phyloP scores from a whole-genome alignment of 306 rosid species.

The Vigna angularis region DNA sequence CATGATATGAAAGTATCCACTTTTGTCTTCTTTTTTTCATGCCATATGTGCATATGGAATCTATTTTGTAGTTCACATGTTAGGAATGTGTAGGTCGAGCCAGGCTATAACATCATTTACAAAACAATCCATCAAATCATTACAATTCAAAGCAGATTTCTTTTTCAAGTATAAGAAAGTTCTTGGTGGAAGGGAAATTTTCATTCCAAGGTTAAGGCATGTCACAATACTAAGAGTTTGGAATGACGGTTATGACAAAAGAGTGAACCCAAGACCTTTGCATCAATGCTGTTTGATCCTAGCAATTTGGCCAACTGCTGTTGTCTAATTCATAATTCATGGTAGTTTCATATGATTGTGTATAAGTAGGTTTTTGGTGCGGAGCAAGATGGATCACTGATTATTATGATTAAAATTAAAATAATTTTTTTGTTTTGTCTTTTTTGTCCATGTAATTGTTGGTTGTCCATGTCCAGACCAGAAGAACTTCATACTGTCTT shows the following conservation, averaged over 20 bases:
- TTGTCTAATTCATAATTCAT: not conserved
- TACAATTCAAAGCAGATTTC: not conserved
- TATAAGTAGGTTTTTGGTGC: not conserved
- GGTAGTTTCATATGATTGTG: not conserved
- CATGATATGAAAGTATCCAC: not conserved
- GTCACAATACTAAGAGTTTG: not conserved
- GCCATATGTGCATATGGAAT: not conserved
- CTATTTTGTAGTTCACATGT: not conserved
- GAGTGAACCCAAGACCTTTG: not conserved
- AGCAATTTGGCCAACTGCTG: not conserved
- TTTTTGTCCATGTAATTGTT: not conserved
- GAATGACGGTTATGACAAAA: not conserved
- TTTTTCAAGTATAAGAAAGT: not conserved
- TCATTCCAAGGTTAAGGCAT: not conserved
- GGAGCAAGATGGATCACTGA: not conserved
- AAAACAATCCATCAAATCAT: slow-evolving; percentile 4
- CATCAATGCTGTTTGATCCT: not conserved
- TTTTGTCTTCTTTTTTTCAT: not conserved
- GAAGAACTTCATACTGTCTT: not conserved
- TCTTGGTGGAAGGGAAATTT: not conserved
- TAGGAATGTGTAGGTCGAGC: not conserved
- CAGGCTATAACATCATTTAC: slow-evolving; percentile 10
- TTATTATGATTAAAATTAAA: slow-evolving; percentile 4
- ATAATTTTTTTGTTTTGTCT: not conserved
- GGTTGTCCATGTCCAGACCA: too few species aligned